Percentiles rank a stretch among this genome's conserved stretches.
These are phyloP conservation scores for Ophiognomonia clavigignenti-juglandacearum DNA, from an alignment of 2,329 filamentous ascomycete genomes.

Conservation along the genomic window DNA sequence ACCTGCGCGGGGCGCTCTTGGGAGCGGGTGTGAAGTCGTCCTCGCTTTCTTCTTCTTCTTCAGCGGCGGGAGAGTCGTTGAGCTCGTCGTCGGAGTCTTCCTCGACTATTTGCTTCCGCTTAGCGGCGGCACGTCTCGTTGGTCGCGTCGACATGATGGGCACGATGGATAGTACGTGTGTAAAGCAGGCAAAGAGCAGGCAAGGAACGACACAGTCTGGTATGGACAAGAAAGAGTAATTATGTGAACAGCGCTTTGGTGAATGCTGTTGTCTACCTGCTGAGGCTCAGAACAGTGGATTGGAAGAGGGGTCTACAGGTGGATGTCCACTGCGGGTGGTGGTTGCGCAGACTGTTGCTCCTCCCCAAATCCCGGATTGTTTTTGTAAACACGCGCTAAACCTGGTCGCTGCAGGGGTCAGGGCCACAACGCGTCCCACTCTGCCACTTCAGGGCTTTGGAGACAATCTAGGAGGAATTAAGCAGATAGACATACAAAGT, in stretches of 20 bases:
- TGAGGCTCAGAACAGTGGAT: not conserved
- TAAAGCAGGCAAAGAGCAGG: not conserved
- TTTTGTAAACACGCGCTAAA: constrained; percentile 16
- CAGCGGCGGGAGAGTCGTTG: constrained; percentile 45
- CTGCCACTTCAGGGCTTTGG: too few species aligned
- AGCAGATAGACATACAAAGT: too few species aligned
- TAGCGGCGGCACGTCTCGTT: constrained; percentile 46
- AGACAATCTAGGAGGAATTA: too few species aligned
- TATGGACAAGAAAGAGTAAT: not conserved
- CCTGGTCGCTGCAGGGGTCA: not conserved
- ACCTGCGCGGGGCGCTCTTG: constrained; percentile 37
- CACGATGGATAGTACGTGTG: not conserved
- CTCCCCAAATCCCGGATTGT: constrained; percentile 6
- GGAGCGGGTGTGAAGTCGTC: constrained; percentile 79
- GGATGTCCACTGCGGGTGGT: not conserved
- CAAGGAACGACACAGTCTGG: too few species aligned
- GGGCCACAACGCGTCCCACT: too few species aligned
- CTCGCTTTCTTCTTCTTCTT: constrained; percentile 61
- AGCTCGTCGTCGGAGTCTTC: constrained; percentile 78
- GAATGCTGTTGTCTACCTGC: not conserved
- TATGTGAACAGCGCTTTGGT: not conserved
- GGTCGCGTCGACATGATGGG: constrained; percentile 36
- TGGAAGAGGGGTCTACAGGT: not conserved
- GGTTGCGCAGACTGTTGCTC: constrained; percentile 13
- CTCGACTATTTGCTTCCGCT: constrained; percentile 71